Evolutionary conservation across 2,329 filamentous ascomycete genomes (phyloP).

Genomic region (Colletotrichum trifolii): DNA sequence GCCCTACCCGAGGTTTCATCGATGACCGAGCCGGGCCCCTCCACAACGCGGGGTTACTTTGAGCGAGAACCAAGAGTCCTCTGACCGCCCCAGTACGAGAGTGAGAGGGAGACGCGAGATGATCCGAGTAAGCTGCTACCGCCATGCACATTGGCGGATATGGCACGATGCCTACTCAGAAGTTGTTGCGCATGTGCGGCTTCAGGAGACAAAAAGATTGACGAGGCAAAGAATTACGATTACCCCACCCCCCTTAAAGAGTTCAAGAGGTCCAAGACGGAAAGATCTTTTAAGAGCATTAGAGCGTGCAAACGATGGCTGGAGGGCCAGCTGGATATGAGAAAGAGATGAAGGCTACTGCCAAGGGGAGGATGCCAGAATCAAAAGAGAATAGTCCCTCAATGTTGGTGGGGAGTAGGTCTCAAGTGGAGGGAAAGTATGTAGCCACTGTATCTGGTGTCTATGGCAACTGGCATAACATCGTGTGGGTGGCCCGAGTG

Average conservation of each 20-base stretch:
- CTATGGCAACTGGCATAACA: conserved; percentile 30
- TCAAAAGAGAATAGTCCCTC: conserved; percentile 7
- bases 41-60: conserved; percentile 18
- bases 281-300: conserved; percentile 37
- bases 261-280: conserved; percentile 32
- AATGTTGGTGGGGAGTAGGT: conserved; percentile 15
- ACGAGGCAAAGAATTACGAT: conserved; percentile 37
- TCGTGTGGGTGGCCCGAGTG: conserved; percentile 24
- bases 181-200: conserved; percentile 31
- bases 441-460: conserved; percentile 7
- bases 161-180: conserved; percentile 28
- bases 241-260: conserved; percentile 33
- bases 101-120: conserved; percentile 36
- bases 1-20: conserved; percentile 34
- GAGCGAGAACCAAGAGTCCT: conserved; percentile 14
- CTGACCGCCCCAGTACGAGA: conserved; percentile 22
- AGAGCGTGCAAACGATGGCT: conserved; percentile 37
- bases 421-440: conserved; percentile 18
- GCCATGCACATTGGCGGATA: conserved; percentile 24
- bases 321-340: conserved; percentile 35
- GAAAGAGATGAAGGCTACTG: conserved; percentile 16
- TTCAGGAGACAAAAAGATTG: conserved; percentile 31
- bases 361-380: conserved; percentile 20
- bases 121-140: conserved; percentile 34
- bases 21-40: conserved; percentile 37